Evolutionary conservation across 2,329 filamentous ascomycete species (phyloP).

Genomic region (Colletotrichum tropicicola): DNA sequence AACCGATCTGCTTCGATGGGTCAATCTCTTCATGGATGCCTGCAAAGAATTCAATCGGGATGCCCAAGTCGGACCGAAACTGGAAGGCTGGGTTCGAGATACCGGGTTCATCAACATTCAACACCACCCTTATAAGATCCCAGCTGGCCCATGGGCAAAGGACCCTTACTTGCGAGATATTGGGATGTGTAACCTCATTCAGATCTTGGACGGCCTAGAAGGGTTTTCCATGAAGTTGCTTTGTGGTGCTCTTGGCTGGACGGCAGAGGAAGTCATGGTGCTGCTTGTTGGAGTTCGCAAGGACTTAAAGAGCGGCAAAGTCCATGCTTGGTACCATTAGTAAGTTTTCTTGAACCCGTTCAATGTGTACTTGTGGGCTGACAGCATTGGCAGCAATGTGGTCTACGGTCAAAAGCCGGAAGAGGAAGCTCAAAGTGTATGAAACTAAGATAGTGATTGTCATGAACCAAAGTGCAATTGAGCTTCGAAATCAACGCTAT

Average conservation of each 20-base stretch:
- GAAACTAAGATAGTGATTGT: no score
- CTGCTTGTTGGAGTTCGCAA: constrained; percentile 38
- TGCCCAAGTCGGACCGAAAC: constrained; percentile 37
- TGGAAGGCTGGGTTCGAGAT: constrained; percentile 39
- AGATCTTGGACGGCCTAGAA: constrained; percentile 34
- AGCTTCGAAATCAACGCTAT: no score
- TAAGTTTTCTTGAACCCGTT: neutral
- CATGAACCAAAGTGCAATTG: no score
- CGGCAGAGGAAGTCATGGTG: constrained; percentile 35
- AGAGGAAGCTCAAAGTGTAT: no score
- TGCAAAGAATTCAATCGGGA: constrained; percentile 36
- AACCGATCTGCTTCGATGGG: constrained; percentile 24
- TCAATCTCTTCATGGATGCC: constrained; percentile 29
- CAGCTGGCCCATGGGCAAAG: constrained; percentile 47
- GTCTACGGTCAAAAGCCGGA: neutral
- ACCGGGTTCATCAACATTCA: constrained; percentile 47
- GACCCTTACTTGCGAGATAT: constrained; percentile 41
- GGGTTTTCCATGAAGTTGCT: constrained; percentile 37
- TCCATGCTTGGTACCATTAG: neutral
- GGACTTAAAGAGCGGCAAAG: constrained; percentile 32
- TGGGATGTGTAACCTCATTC: constrained; percentile 32
- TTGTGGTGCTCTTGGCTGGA: constrained; percentile 39
- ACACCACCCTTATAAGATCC: constrained; percentile 40
- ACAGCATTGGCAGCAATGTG: neutral
- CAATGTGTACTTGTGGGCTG: rapidly evolving